Evolutionary conservation across 257 asterid genomes (phyloP).

Genomic region (Nicotiana obtusifolia): DNA sequence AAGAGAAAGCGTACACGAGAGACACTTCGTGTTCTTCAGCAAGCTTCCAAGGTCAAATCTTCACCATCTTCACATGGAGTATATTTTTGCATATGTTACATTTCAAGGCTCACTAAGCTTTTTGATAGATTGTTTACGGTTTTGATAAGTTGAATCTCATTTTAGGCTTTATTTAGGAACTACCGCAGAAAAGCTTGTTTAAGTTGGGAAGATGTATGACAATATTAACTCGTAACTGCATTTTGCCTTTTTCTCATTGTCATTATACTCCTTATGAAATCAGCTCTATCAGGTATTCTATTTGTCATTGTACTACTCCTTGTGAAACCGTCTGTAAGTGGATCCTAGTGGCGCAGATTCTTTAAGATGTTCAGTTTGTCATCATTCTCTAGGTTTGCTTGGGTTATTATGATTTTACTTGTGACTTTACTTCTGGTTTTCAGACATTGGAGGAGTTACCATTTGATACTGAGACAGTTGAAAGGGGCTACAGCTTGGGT

Average conservation of each 20-base stretch:
- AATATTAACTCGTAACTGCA: background rate
- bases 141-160: background rate
- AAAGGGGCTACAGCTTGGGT: constrained; percentile 76
- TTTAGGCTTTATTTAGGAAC: background rate
- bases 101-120: background rate
- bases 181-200: background rate
- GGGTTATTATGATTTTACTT: background rate
- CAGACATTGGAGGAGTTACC: constrained; percentile 93
- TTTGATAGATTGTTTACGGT: background rate
- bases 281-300: background rate
- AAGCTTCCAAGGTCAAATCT: constrained; percentile 80
- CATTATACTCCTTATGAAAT: background rate
- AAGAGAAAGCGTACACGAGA: constrained; percentile 93
- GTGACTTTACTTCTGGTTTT: background rate
- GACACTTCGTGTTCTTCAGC: constrained; percentile 79
- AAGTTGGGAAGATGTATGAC: background rate
- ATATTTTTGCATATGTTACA: background rate
- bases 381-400: background rate
- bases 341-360: constrained; percentile 3
- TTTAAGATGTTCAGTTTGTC: background rate
- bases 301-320: background rate
- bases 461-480: constrained; percentile 81
- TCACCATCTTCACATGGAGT: background rate
- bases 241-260: background rate
- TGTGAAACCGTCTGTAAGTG: background rate